A percentile compares a stretch with the other conserved stretches of the same genome.
These are phyloP conservation scores for Aspergillus fructus DNA, from an alignment of 2,329 filamentous ascomycete genomes.

Conservation along the genomic window DNA sequence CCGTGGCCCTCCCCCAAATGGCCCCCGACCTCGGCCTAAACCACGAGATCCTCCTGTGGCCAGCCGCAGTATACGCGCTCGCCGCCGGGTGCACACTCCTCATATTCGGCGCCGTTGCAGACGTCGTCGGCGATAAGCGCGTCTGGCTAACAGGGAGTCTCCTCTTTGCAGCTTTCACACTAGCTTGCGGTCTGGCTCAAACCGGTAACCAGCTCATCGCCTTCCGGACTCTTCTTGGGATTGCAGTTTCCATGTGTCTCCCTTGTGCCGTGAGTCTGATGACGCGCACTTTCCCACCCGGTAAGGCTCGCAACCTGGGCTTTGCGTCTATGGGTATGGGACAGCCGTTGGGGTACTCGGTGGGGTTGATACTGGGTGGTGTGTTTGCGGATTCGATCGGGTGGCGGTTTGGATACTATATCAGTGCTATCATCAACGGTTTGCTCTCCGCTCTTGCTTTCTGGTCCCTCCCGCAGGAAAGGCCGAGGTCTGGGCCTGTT, in stretches of 20 bases:
- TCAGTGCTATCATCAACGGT: conserved; percentile 46
- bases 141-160: conserved; percentile 49
- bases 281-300: conserved; percentile 47
- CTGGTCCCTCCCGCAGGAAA: conserved; percentile 39
- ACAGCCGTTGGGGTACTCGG: conserved; percentile 52
- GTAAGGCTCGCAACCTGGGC: conserved; percentile 50
- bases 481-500: background rate
- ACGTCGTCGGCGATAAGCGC: conserved; percentile 47
- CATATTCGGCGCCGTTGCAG: conserved; percentile 51
- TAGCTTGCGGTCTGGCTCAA: conserved; percentile 42
- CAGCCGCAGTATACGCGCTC: conserved; percentile 20
- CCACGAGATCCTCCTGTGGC: conserved; percentile 14
- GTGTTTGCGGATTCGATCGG: conserved; percentile 50
- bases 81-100: conserved; percentile 42
- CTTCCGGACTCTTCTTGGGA: conserved; percentile 48
- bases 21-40: conserved; percentile 27
- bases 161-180: conserved; percentile 15
- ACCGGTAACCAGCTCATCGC: conserved; percentile 46
- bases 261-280: conserved; percentile 53
- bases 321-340: conserved; percentile 53
- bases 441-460: conserved; percentile 40
- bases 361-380: conserved; percentile 47
- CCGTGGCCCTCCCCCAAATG: conserved; percentile 29
- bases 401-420: conserved; percentile 55
- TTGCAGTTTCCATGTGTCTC: conserved; percentile 49